Evolutionary conservation across 805 yeast genomes (phyloP).

Genomic region (Cyberlindnera mycetangii): DNA sequence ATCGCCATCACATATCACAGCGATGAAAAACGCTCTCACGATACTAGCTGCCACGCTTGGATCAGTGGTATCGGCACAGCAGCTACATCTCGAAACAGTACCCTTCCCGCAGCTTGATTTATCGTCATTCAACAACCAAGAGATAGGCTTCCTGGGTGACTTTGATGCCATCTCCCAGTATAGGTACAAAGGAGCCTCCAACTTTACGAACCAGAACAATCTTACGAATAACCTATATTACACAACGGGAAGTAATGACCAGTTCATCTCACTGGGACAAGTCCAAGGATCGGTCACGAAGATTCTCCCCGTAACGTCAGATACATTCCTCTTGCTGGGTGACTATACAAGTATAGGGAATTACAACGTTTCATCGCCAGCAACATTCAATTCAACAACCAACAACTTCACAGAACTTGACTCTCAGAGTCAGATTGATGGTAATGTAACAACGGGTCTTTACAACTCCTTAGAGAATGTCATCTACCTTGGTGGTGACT

Average conservation of each 20-base stretch:
- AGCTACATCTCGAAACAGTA: slow-evolving; percentile 15
- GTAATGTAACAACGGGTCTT: slow-evolving; percentile 42
- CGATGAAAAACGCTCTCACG: slow-evolving; percentile 1
- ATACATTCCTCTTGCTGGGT: slow-evolving; percentile 33
- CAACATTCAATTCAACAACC: slow-evolving; percentile 32
- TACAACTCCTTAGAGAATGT: slow-evolving; percentile 45
- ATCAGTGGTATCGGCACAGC: slow-evolving; percentile 2
- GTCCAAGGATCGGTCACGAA: slow-evolving; percentile 17
- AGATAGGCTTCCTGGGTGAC: slow-evolving; percentile 33
- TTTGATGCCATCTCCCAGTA: slow-evolving; percentile 36
- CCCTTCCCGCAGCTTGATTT: slow-evolving; percentile 22
- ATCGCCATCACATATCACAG: background rate
- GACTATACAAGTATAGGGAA: slow-evolving; percentile 24
- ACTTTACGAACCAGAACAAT: slow-evolving; percentile 27
- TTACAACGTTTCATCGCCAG: slow-evolving; percentile 29
- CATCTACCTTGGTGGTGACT: slow-evolving; percentile 80
- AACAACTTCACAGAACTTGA: slow-evolving; percentile 29
- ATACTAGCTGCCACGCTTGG: slow-evolving; percentile 6
- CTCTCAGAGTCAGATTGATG: slow-evolving; percentile 26
- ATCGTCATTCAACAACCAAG: slow-evolving; percentile 18
- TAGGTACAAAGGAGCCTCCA: slow-evolving; percentile 34
- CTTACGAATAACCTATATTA: slow-evolving; percentile 21
- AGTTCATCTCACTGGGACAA: slow-evolving; percentile 21
- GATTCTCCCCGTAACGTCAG: slow-evolving; percentile 31
- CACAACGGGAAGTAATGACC: slow-evolving; percentile 14